Conservation (phyloP, 352 stramenopile species). For the Phytopythium kandeliae region DNA sequence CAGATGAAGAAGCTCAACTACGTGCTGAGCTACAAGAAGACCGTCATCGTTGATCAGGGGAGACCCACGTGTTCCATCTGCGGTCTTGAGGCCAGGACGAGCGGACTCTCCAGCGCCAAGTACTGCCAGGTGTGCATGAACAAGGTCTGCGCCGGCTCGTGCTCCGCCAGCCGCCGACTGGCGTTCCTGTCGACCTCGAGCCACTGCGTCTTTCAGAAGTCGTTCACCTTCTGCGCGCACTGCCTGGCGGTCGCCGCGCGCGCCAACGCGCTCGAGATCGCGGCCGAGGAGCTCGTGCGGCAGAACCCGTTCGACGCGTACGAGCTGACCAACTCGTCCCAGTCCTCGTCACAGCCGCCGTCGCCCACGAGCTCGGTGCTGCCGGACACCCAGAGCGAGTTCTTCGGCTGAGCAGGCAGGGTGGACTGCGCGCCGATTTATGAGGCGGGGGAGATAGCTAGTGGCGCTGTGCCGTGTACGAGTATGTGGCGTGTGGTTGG, state of each 20-base stretch:
- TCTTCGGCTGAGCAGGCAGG: constrained; percentile 30
- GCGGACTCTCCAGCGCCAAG: background rate
- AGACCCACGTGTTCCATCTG: constrained; percentile 16
- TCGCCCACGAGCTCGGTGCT: constrained; percentile 28
- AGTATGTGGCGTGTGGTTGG: too few relatives aligned
- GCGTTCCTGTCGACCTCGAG: constrained; percentile 16
- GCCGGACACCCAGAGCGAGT: constrained; percentile 26
- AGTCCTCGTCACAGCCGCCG: constrained; percentile 4
- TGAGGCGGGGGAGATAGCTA: too few relatives aligned
- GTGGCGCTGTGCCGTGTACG: too few relatives aligned
- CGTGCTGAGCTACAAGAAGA: constrained; percentile 31
- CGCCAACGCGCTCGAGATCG: constrained; percentile 22
- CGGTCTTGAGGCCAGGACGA: constrained; percentile 10
- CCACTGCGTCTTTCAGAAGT: constrained; percentile 16
- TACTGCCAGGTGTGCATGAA: constrained; percentile 31
- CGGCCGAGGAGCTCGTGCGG: constrained; percentile 20
- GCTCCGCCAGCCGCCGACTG: constrained; percentile 14
- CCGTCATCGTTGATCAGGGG: constrained; percentile 15
- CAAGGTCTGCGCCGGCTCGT: constrained; percentile 16
- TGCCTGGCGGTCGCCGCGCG: constrained; percentile 17
- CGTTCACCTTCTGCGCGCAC: constrained; percentile 17
- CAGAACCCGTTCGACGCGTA: constrained; percentile 26
- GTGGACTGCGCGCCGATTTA: too few relatives aligned
- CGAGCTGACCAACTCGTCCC: constrained; percentile 13
- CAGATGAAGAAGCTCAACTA: constrained; percentile 44